Conservation (phyloP, 148 eudicot genomes). For the Dysphania ambrosioides region DNA sequence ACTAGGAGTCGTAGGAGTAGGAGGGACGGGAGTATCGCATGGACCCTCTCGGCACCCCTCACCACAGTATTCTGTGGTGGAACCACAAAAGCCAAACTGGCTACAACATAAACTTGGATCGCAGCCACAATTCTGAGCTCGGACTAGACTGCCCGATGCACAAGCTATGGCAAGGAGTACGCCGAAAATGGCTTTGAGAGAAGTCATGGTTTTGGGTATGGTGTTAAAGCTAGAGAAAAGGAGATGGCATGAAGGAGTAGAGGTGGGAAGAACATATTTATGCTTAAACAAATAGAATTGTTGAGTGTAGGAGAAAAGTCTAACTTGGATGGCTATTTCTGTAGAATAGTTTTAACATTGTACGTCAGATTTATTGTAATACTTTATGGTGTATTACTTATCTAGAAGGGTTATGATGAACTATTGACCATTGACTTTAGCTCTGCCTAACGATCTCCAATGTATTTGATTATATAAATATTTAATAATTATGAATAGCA, state of each 20-base stretch:
- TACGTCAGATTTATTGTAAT: no score
- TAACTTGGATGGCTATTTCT: constrained; percentile 7
- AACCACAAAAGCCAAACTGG: constrained; percentile 48
- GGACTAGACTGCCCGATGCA: background rate
- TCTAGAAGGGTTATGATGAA: background rate
- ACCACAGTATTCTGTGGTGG: constrained; percentile 44
- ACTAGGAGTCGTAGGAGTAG: background rate
- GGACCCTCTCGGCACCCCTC: constrained; percentile 51
- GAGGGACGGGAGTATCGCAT: background rate
- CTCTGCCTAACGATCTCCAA: background rate
- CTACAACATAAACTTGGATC: constrained; percentile 39
- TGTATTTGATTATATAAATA: no score
- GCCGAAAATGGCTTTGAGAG: background rate
- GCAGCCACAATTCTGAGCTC: constrained; percentile 49
- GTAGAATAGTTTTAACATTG: background rate
- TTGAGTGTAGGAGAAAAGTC: background rate
- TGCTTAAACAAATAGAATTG: background rate
- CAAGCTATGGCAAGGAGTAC: background rate
- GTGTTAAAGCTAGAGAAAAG: background rate
- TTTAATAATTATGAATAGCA: no score
- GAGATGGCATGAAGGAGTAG: background rate
- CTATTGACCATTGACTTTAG: background rate
- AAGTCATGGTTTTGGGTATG: background rate
- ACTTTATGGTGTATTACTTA: no score
- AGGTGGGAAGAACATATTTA: background rate